These are phyloP conservation scores for Eucalyptus rudis DNA, from an alignment of 345 rosid species.

Conservation along the genomic window DNA sequence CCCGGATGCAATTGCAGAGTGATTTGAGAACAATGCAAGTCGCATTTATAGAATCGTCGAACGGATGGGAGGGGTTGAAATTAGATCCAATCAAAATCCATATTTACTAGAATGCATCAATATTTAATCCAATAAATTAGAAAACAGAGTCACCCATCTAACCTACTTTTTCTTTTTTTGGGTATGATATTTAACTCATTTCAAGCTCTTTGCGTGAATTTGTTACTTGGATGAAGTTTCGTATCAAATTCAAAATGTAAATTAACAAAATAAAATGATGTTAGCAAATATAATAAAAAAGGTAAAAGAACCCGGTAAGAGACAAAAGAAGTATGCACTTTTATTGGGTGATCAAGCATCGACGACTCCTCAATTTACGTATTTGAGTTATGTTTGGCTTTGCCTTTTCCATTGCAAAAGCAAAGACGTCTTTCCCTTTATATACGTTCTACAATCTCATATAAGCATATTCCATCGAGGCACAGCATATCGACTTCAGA, in stretches of 20 bases:
- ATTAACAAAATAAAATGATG: not conserved
- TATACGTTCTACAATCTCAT: not conserved
- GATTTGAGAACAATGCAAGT: not conserved
- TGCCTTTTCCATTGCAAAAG: not conserved
- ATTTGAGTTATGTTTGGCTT: not conserved
- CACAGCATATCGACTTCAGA: too few relatives aligned
- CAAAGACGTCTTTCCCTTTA: not conserved
- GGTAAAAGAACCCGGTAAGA: not conserved
- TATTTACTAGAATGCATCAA: not conserved
- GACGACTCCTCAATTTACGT: accelerated
- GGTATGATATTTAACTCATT: not conserved
- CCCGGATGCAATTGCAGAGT: not conserved
- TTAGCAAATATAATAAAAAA: not conserved
- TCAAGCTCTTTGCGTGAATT: not conserved
- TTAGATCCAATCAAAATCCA: not conserved
- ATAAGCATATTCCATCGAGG: not conserved
- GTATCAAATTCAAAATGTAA: not conserved
- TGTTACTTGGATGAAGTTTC: not conserved
- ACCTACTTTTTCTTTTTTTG: not conserved
- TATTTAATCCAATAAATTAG: not conserved
- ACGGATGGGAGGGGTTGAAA: accelerated
- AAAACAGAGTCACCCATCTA: not conserved
- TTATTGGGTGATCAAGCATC: not conserved
- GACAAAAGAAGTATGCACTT: not conserved
- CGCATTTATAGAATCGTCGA: not conserved